Evolutionary conservation across 208 protist species (phyloP).

Genomic region (Crithidia bombi): DNA sequence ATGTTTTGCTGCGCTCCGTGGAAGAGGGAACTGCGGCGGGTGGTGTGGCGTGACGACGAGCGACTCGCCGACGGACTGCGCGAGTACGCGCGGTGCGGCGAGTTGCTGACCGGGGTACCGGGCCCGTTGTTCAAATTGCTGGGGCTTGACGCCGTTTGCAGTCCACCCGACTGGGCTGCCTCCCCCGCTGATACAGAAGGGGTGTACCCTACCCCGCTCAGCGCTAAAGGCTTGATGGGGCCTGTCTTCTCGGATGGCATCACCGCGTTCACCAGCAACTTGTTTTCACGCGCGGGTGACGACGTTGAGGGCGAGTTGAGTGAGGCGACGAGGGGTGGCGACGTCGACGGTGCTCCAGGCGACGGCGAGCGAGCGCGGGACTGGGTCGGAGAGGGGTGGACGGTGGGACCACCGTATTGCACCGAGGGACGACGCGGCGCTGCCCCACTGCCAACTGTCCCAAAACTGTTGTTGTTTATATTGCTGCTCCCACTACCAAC

Average conservation of each 20-base stretch:
- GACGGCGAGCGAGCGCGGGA: slow-evolving; percentile 19
- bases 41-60: slow-evolving; percentile 24
- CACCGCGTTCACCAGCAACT: slow-evolving; percentile 38
- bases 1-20: slow-evolving; percentile 15
- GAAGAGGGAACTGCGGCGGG: slow-evolving; percentile 26
- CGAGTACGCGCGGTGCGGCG: slow-evolving; percentile 21
- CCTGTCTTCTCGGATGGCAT: slow-evolving; percentile 39
- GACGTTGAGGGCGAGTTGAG: slow-evolving; percentile 5
- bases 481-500: neutral
- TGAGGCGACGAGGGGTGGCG: neutral
- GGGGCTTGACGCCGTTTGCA: slow-evolving; percentile 5
- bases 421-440: slow-evolving; percentile 29
- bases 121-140: slow-evolving; percentile 18
- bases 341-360: neutral
- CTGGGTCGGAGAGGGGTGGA: slow-evolving; percentile 17
- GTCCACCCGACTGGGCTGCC: neutral
- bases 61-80: slow-evolving; percentile 26
- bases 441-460: slow-evolving; percentile 8
- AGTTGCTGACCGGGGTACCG: slow-evolving; percentile 13
- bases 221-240: slow-evolving; percentile 23
- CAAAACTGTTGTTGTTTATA: slow-evolving; percentile 3
- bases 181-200: neutral
- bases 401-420: slow-evolving; percentile 31
- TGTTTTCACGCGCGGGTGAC: slow-evolving; percentile 17
- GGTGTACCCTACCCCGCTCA: slow-evolving; percentile 26